Conservation (phyloP, 2,329 filamentous ascomycete genomes). For the Exophiala lecanii-corni region DNA sequence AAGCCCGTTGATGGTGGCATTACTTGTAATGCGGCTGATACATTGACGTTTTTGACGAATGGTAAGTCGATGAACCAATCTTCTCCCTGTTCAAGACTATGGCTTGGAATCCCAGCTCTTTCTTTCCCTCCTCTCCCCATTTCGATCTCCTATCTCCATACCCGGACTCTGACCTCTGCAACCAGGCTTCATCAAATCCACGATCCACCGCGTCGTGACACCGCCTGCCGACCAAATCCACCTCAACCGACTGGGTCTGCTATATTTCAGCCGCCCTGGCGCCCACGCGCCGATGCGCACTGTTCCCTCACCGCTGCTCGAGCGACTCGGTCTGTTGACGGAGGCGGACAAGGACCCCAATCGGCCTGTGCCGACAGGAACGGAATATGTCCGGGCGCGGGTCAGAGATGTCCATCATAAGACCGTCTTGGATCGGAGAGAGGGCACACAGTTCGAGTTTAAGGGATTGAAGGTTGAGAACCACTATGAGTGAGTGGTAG, state of each 20-base stretch:
- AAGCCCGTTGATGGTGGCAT: constrained; percentile 48
- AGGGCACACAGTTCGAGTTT: constrained; percentile 43
- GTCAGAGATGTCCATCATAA: constrained; percentile 46
- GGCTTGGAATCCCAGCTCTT: too few relatives aligned
- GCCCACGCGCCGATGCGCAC: constrained; percentile 42
- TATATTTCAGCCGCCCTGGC: constrained; percentile 51
- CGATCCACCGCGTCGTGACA: constrained; percentile 47
- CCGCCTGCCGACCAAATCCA: constrained; percentile 46
- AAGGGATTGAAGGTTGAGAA: constrained; percentile 39
- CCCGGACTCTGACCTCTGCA: too few relatives aligned
- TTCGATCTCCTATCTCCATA: too few relatives aligned
- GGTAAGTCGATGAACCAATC: too few relatives aligned
- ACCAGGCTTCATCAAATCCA: constrained; percentile 31
- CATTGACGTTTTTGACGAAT: constrained; percentile 41
- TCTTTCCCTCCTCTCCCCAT: too few relatives aligned
- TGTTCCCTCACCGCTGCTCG: constrained; percentile 36
- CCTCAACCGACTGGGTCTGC: constrained; percentile 47
- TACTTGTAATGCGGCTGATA: constrained; percentile 48
- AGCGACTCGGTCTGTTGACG: constrained; percentile 36
- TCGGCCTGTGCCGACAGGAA: constrained; percentile 36
- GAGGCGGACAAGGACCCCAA: constrained; percentile 38
- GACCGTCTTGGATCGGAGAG: constrained; percentile 41
- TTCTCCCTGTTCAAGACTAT: too few relatives aligned
- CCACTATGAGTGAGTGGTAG: constrained; percentile 31
- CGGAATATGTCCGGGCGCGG: constrained; percentile 44